Conservation (phyloP, 768 basidiomycete species). For the Xanthoconium purpureum region DNA sequence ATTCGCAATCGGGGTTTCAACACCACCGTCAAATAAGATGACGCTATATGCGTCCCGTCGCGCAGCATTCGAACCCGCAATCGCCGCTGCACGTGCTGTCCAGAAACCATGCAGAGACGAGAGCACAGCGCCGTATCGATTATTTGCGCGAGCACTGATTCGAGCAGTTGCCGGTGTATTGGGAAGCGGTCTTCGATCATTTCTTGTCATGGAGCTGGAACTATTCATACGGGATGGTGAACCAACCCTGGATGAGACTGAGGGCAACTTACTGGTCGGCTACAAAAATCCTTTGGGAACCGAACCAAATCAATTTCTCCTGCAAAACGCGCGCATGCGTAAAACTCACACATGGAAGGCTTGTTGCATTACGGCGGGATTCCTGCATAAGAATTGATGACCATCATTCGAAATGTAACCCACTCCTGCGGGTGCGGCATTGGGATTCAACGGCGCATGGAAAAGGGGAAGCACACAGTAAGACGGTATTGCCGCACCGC, state of each 20-base stretch:
- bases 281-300: conserved; percentile 46
- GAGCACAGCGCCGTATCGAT: conserved; percentile 58
- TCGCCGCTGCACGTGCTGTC: conserved; percentile 45
- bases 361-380: conserved; percentile 51
- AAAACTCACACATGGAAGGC: conserved; percentile 57
- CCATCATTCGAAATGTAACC: conserved; percentile 58
- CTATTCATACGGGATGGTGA: conserved; percentile 25
- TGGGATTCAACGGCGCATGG: conserved; percentile 38
- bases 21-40: conserved; percentile 39
- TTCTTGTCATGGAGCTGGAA: conserved; percentile 47
- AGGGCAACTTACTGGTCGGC: conserved; percentile 41
- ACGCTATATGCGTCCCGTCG: conserved; percentile 58
- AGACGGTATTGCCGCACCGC: conserved; percentile 44
- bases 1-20: conserved; percentile 34
- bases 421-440: conserved; percentile 25
- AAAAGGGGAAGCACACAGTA: conserved; percentile 55
- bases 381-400: conserved; percentile 51
- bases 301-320: background rate
- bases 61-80: conserved; percentile 23
- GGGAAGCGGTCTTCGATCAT: conserved; percentile 43
- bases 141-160: conserved; percentile 38
- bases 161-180: conserved; percentile 40
- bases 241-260: too few relatives aligned
- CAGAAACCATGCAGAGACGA: conserved; percentile 57
- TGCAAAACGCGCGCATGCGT: background rate